Evolutionary conservation across 306 rosid species (phyloP).

Genomic region (Vicia villosa): DNA sequence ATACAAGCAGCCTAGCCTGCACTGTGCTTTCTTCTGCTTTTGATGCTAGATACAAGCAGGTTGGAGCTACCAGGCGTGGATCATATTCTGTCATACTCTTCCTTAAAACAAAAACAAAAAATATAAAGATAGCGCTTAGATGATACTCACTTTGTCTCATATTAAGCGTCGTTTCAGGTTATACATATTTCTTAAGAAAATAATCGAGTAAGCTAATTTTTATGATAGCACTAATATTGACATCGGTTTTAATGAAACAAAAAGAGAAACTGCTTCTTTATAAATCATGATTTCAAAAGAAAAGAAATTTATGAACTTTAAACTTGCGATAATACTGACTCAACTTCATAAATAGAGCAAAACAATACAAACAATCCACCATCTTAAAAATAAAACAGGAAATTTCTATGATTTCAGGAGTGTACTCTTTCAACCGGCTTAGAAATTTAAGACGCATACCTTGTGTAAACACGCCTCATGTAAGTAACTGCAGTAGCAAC

Average conservation of each 20-base stretch:
- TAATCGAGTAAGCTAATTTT: too few relatives aligned
- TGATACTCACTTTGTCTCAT: background rate
- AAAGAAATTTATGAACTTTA: too few relatives aligned
- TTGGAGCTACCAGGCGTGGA: conserved; percentile 92
- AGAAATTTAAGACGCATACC: conserved; percentile 51
- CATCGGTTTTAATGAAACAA: too few relatives aligned
- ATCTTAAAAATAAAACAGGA: conserved; percentile 26
- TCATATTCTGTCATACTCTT: conserved; percentile 90
- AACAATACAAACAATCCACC: background rate
- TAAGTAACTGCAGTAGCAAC: conserved; percentile 94
- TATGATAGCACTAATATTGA: too few relatives aligned
- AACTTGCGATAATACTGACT: too few relatives aligned
- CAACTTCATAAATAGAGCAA: conserved; percentile 26
- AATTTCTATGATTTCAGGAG: conserved; percentile 15
- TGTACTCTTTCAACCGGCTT: conserved; percentile 7
- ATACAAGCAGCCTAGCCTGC: conserved; percentile 80
- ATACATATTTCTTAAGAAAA: too few relatives aligned
- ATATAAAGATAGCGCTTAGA: conserved; percentile 5
- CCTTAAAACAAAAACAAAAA: conserved; percentile 59
- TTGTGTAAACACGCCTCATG: conserved; percentile 94
- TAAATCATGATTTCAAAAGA: too few relatives aligned
- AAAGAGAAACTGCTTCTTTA: too few relatives aligned
- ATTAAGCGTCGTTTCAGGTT: too few relatives aligned
- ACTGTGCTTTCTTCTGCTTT: conserved; percentile 98
- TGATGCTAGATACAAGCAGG: conserved; percentile 88